Evolutionary conservation across 371 early-diverging fungal species (phyloP).

Genomic region (Chytridium lagenaria): DNA sequence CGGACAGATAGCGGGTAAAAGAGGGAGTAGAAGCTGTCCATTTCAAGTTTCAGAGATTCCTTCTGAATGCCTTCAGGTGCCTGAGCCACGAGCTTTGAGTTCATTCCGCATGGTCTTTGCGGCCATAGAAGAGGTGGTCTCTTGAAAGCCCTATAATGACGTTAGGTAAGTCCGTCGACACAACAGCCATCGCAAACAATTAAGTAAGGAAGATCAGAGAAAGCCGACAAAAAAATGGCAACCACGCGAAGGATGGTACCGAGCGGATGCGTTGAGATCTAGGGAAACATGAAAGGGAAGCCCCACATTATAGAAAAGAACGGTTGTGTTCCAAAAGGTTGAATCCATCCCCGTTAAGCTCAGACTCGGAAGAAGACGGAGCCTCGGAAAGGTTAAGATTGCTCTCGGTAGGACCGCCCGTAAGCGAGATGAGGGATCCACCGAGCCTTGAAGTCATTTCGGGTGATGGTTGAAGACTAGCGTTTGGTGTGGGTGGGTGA

Average conservation of each 20-base stretch:
- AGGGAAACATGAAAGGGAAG: too few relatives aligned
- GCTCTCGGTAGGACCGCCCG: not conserved
- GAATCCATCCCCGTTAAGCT: not conserved
- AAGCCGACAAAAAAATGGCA: too few relatives aligned
- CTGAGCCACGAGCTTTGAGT: conserved; percentile 47
- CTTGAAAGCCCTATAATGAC: conserved; percentile 10
- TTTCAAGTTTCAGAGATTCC: conserved; percentile 50
- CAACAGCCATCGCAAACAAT: not conserved
- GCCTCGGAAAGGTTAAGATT: not conserved
- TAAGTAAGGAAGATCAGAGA: too few relatives aligned
- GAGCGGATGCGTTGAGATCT: too few relatives aligned
- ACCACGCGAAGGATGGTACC: too few relatives aligned
- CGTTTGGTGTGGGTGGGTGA: not conserved
- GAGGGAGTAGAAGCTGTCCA: conserved; percentile 92
- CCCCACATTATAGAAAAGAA: conserved; percentile 7
- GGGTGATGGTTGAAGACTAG: not conserved
- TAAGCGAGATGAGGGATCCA: not conserved
- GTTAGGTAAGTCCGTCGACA: not conserved
- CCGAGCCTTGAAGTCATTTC: not conserved
- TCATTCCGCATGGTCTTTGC: conserved; percentile 53
- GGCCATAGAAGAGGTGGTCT: conserved; percentile 5
- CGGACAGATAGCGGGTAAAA: conserved; percentile 84
- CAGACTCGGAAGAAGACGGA: not conserved
- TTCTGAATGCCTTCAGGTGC: conserved; percentile 43
- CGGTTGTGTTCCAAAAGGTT: conserved; percentile 12